Percentiles rank a stretch among this genome's conserved stretches.
Evolutionary conservation across 352 stramenopile genomes (phyloP).

Genomic region (Thraustotheca clavata): DNA sequence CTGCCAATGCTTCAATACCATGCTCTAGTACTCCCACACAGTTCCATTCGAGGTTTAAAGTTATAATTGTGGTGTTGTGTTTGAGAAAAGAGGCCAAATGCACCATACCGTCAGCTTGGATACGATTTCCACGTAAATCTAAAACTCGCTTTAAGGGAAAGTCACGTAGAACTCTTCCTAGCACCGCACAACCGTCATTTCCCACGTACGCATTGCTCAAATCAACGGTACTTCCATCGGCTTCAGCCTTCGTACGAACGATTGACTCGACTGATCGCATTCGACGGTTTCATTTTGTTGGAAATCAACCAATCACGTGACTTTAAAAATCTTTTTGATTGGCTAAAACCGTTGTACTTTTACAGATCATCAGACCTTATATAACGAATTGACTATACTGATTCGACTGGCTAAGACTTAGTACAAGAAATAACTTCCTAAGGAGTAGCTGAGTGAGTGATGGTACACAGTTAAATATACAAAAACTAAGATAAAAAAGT

Average conservation of each 20-base stretch:
- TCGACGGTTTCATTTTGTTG: too few species aligned
- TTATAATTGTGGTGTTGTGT: conserved; percentile 33
- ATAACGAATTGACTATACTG: too few species aligned
- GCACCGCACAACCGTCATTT: conserved; percentile 53
- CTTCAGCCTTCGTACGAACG: conserved; percentile 9
- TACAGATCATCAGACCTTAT: too few species aligned
- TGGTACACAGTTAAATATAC: too few species aligned
- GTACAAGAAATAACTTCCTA: too few species aligned
- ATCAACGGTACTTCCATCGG: conserved; percentile 33
- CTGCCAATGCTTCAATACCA: conserved; percentile 50
- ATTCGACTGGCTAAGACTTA: too few species aligned
- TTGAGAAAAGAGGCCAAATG: conserved; percentile 45
- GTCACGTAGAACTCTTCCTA: conserved; percentile 39
- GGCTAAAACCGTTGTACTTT: conserved; percentile 7
- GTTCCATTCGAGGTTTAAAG: conserved; percentile 77
- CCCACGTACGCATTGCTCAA: conserved; percentile 67
- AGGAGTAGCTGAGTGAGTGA: too few species aligned
- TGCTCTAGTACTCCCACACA: conserved; percentile 71
- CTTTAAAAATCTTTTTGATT: neutral
- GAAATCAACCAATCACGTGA: too few species aligned
- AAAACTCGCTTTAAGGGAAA: conserved; percentile 35
- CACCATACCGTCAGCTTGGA: conserved; percentile 47
- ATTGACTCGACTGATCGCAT: conserved; percentile 1
- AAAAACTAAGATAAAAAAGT: too few species aligned
- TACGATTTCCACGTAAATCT: conserved; percentile 68